Evolutionary conservation across 257 asterid genomes (phyloP), one percentile per base, ranked within the genome.

Genomic region (Phtheirospermum japonicum): DNA sequence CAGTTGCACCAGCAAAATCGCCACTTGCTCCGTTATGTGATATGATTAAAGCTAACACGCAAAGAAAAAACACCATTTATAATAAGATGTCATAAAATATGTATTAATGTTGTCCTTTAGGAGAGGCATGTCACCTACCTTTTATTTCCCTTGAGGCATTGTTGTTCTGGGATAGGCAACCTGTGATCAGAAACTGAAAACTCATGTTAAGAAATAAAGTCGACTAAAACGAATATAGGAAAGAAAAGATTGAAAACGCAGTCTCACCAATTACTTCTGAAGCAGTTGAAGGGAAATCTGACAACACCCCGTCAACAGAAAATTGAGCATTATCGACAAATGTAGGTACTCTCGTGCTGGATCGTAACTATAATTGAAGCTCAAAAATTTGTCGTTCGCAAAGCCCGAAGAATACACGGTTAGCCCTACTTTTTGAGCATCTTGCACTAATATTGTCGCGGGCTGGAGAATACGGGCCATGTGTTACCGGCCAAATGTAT

Each of bases 11-110:
- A 0, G 97, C 91, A 75, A 59, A 85, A 70, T 89, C 97, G 45
- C 96, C 97, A 57, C 95, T 89, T 6, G 95, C 97, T 69, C 99
- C 99, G 17, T 86, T 84, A 65, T 89, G 87, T 39, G 99, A 77
- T 80, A 89, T 84, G 78, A 89, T 67, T 63, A 78, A 73, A 74
- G 77, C 96, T 87, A 32, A 37, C 9, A 19, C 17, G 46, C 16
- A 50, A 23, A 57, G 14, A 32, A 5, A 6, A 45, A 45, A 28
- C 2, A 34, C 28, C 57, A 55, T 6, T 7, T 33, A 19, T 54
- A 0, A 7, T 34, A 20, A 0, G n/a, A n/a, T n/a, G n/a, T n/a
- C n/a, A n/a, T n/a, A n/a, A n/a, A n/a, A n/a, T n/a, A n/a, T n/a
- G n/a, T n/a, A n/a, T n/a, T n/a, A n/a, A n/a, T n/a, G n/a, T n/a